Evolutionary conservation across 352 stramenopile species (phyloP).

Genomic region (Peronospora farinosa): DNA sequence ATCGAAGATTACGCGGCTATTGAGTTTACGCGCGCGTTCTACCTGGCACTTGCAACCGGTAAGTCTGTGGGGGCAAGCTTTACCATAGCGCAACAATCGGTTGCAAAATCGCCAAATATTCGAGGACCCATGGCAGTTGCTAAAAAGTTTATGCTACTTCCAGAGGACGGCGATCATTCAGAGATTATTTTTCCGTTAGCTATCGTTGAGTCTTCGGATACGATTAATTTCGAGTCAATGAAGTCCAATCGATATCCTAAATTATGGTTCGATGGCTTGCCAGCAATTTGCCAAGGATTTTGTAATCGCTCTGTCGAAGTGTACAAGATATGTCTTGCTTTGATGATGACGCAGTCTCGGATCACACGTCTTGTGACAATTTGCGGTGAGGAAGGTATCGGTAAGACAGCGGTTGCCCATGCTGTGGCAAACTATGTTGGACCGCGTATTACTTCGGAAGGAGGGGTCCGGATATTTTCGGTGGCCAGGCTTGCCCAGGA

Average conservation of each 20-base stretch:
- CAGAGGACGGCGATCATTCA: slow-evolving; percentile 67
- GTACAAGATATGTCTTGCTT: slow-evolving; percentile 75
- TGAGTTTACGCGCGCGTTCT: slow-evolving; percentile 81
- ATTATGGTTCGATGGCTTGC: slow-evolving; percentile 74
- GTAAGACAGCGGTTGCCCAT: slow-evolving; percentile 69
- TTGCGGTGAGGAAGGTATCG: slow-evolving; percentile 65
- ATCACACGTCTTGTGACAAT: slow-evolving; percentile 76
- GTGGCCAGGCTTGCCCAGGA: slow-evolving; percentile 52
- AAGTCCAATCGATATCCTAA: slow-evolving; percentile 62
- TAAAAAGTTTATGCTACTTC: slow-evolving; percentile 72
- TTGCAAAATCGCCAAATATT: slow-evolving; percentile 76
- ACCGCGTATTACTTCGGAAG: slow-evolving; percentile 63
- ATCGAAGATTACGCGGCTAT: slow-evolving; percentile 85
- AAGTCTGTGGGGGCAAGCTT: slow-evolving; percentile 71
- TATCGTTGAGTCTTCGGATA: slow-evolving; percentile 37
- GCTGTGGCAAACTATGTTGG: slow-evolving; percentile 73
- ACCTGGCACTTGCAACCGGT: slow-evolving; percentile 64
- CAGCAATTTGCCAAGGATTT: slow-evolving; percentile 73
- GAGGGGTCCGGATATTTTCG: slow-evolving; percentile 64
- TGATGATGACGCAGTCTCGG: slow-evolving; percentile 70
- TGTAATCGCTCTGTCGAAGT: slow-evolving; percentile 72
- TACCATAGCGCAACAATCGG: slow-evolving; percentile 62
- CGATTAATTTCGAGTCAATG: slow-evolving; percentile 42
- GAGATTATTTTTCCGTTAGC: slow-evolving; percentile 78
- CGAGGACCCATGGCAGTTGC: slow-evolving; percentile 56